Evolutionary conservation across 805 yeast species (phyloP), one percentile per base, ranked within the genome.

Genomic region (Ogataea pignaliae): DNA sequence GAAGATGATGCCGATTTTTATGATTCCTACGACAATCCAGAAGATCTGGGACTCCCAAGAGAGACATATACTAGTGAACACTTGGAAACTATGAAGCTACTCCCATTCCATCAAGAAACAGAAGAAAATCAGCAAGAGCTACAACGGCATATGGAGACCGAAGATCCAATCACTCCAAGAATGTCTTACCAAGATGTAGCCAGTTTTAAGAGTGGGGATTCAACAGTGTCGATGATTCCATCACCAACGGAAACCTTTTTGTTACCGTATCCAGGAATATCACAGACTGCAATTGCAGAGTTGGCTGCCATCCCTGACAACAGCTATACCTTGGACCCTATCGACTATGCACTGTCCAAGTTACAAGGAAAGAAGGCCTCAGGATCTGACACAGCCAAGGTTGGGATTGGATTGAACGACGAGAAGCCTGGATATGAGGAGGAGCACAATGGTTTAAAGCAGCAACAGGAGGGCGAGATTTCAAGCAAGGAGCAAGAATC

Each of bases 291-390:
- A 2, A 80, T 85, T 37, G 85, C 84, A 35, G 88, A 83, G 55
- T 72, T 89, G 39, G 95, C 95, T 1, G 85, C 85, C 6, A 79
- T 90, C 40, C 91, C 97, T 0, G 97, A 91, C 60, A 89, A 84
- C 38, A 72, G 81, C 0, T 68, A 76, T 35, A 77, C 73, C 28
- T 78, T 74, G 14, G 86, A 88, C 62, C 96, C 96, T 0, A 69
- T 89, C 12, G 75, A 72, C 41, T 78, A 81, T 38, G 89, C 98
- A 0, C 69, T 90, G 52, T 71, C 71, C 64, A 90, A 85, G 63
- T 69, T 91, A 29, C 33, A 70, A 61, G 43, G 51, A 1, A 40
- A 43, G 21, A 33, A 40, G 7, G 38, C 36, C 9, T 10, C 36
- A 14, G 13, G 16, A 12, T 14, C 16, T 12, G 13, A 4, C 13